Percentiles rank a stretch among this genome's conserved stretches.
phyloP scores from a whole-genome alignment of 176 grass and related monocot species.

The Melocanna baccifera region DNA sequence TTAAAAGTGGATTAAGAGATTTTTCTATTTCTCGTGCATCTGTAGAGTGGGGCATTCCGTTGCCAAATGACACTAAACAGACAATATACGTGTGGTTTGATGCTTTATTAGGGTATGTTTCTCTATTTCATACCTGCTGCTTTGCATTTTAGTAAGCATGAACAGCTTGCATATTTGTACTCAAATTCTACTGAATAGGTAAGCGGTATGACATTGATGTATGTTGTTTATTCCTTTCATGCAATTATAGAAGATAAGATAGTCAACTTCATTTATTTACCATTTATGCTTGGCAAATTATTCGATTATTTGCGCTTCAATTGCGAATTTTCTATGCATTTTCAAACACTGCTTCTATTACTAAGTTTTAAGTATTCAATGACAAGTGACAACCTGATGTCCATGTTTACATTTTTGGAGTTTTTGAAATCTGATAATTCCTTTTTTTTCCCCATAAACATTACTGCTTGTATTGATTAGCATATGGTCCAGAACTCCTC shows the following conservation, averaged over 20 bases:
- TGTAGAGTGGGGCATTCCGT: slow-evolving; percentile 98
- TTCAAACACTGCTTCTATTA: background rate
- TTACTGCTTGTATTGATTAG: slow-evolving; percentile 3
- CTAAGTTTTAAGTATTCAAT: background rate
- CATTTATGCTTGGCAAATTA: background rate
- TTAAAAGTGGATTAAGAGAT: slow-evolving; percentile 90
- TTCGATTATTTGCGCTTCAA: background rate
- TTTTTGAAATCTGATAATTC: slow-evolving; percentile 8
- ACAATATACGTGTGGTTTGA: slow-evolving; percentile 99
- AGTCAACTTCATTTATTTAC: slow-evolving; percentile 22
- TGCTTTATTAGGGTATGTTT: slow-evolving; percentile 88
- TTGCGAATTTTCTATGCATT: background rate
- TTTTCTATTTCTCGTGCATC: slow-evolving; percentile 92
- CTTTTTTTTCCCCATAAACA: background rate
- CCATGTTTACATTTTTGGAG: background rate
- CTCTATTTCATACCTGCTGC: slow-evolving; percentile 17
- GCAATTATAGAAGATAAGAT: slow-evolving; percentile 12
- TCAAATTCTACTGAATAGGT: slow-evolving; percentile 5
- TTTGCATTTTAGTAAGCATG: slow-evolving; percentile 25
- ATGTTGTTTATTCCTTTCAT: slow-evolving; percentile 10
- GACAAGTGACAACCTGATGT: background rate
- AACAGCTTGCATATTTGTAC: background rate
- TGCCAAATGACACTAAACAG: slow-evolving; percentile 89
- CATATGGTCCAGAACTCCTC: background rate
- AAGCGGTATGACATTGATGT: background rate